Base-by-base conservation (phyloP, 2,329 filamentous ascomycete species). In the Phaeophleospora eucalypticola region DNA sequence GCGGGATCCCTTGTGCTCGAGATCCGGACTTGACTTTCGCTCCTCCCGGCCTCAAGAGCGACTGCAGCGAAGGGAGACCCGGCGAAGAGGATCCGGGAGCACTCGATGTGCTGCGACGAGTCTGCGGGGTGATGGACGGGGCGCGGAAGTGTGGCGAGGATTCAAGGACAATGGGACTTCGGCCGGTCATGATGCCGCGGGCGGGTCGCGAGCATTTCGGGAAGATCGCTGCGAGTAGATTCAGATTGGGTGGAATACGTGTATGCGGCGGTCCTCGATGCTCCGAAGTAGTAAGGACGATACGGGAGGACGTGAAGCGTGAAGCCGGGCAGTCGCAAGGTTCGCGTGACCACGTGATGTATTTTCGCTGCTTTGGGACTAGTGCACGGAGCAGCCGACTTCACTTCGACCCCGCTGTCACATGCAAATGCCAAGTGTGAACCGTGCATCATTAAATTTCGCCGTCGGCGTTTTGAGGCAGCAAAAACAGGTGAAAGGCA, bases 161-260 rank as follows among this genome's bases (percentile, higher is more conserved):
- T 20, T 52, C 34, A 17, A 61, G 51, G 17, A 56, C 48, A 34
- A 60, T 53, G 14, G 58, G 57, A 36, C 51, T 58, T 20, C 32
- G 46, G 33, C 44, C 48, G 20, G 56, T 45, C 56, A 58, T 58
- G 42, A n/a, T 54, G 29, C 37, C 19, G 17, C 29, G 34, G 21
- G 42, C 10, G 15, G 15, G 20, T 38, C 38, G 38, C 20, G 21
- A 32, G 40, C 54, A 57, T 58, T 36, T 48, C 46, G 41, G 37
- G 33, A 15, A n/a, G 24, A 33, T 9, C 3, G 10, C 2, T 6
- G 15, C n/a, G 27, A 34, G 29, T 4, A 8, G 29, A 42, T 32
- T 21, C 40, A 42, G 9, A 9, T 37, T 37, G 36, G 16, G 16
- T 19, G 36, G 10, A 19, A 19, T 19, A 12, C 24, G 24, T n/a